Percentiles rank a stretch among this genome's conserved stretches.
These are phyloP conservation scores for Auriscalpium vulgare DNA, from an alignment of 768 basidiomycete genomes.

Conservation along the genomic window DNA sequence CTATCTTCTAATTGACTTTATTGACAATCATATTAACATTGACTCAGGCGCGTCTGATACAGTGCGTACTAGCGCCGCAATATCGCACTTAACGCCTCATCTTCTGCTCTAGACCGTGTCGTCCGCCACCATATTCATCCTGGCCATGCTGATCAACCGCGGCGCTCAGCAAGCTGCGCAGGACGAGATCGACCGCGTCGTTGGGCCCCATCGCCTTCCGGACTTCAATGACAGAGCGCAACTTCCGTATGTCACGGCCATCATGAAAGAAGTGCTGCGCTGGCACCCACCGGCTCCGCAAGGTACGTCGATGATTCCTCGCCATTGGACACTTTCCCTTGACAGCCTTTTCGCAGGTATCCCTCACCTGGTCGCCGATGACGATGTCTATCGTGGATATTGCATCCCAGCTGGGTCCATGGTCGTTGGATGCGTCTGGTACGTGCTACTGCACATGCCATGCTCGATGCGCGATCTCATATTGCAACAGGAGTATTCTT, in stretches of 20 bases:
- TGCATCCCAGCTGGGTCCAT: constrained; percentile 24
- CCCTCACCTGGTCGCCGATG: constrained; percentile 20
- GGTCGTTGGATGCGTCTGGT: constrained; percentile 25
- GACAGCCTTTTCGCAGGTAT: constrained; percentile 10
- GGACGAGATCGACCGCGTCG: constrained; percentile 29
- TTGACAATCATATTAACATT: too few species aligned
- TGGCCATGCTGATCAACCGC: constrained; percentile 14
- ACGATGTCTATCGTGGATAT: constrained; percentile 24
- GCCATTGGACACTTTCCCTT: not conserved
- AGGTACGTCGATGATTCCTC: not conserved
- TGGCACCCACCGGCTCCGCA: constrained; percentile 16
- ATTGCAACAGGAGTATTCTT: constrained; percentile 4
- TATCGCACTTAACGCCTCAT: too few species aligned
- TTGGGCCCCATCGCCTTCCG: constrained; percentile 26
- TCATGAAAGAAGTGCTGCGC: constrained; percentile 32
- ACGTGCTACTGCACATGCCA: not conserved
- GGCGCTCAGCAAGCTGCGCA: constrained; percentile 20
- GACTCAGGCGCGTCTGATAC: constrained; percentile 31
- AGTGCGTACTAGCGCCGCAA: constrained; percentile 14
- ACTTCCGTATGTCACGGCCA: constrained; percentile 29
- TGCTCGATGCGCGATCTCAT: not conserved
- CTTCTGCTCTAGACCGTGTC: too few species aligned
- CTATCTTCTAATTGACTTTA: constrained; percentile 8
- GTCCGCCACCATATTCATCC: constrained; percentile 3
- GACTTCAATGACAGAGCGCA: constrained; percentile 23